A percentile compares a stretch with the other conserved stretches of the same genome.
Evolutionary conservation across 805 yeast genomes (phyloP).

Genomic region (Candida broadrunensis): DNA sequence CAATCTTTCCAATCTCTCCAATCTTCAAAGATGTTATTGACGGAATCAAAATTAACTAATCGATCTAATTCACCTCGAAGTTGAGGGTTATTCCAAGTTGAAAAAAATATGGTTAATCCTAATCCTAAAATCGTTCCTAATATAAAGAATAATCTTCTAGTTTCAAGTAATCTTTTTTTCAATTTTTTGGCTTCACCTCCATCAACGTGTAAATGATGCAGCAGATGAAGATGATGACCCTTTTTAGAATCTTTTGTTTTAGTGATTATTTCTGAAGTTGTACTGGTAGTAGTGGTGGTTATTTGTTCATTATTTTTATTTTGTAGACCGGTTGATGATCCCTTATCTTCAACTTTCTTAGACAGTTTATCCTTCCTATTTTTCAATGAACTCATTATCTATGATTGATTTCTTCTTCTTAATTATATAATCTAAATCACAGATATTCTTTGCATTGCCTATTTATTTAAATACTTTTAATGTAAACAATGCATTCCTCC

Average conservation of each 20-base stretch:
- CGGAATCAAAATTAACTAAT: conserved; percentile 52
- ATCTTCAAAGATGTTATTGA: conserved; percentile 40
- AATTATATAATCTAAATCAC: too few relatives aligned
- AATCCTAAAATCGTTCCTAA: conserved; percentile 76
- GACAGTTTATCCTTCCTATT: background rate
- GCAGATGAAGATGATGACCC: conserved; percentile 1
- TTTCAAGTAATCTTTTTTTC: conserved; percentile 22
- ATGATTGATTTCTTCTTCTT: too few relatives aligned
- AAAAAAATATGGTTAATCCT: conserved; percentile 56
- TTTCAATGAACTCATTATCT: background rate
- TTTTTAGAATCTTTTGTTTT: too few relatives aligned
- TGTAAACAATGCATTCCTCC: too few relatives aligned
- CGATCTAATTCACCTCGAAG: conserved; percentile 46
- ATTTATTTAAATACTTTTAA: too few relatives aligned
- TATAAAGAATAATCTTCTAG: conserved; percentile 59
- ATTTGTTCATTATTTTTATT: too few relatives aligned
- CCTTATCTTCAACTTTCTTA: too few relatives aligned
- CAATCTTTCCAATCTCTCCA: conserved; percentile 60
- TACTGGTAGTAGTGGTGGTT: too few relatives aligned
- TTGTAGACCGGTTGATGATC: too few relatives aligned
- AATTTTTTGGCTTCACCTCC: background rate
- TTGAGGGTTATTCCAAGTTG: conserved; percentile 38
- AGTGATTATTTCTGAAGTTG: too few relatives aligned
- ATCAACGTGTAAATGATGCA: conserved; percentile 1
- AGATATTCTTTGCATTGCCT: too few relatives aligned